Evolutionary conservation across 495 filamentous ascomycete species (phyloP), one percentile per base, ranked within the genome.

Genomic region (Neurospora tetraspora): DNA sequence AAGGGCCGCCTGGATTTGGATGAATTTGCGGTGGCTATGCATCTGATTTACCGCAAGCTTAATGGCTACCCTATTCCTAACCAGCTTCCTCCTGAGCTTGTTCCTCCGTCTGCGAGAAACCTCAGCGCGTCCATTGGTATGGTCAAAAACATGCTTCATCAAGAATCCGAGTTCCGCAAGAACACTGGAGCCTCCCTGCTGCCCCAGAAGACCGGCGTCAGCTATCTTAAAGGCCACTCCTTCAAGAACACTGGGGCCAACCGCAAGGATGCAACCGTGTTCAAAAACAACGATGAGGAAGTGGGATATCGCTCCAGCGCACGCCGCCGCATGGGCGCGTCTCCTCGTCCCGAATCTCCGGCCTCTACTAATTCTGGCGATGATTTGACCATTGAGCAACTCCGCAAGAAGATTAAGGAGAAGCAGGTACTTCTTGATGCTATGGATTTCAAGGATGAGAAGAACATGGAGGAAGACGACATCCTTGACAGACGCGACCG

Each of bases 11-110:
- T 99, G 5, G 94, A 99, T 74, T 91, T 98, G 82, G 96, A 99
- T 80, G 96, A 99, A 78, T 99, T 99, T 80, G 94, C 96, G 20
- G 94, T 99, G 45, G 95, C 93, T 8, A 99, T 99, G 96, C 96
- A 99, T 87, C 83, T 99, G 80, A 98, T 99, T 71, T 99, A 98
- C 79, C 89, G 96, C 74, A 97, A 94, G 79, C 86, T 98, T 36
- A 98, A 98, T 74, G 94, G 94, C 37, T 97, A 99, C 77, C 94
- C 96, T 2, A 87, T 98, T 65, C 96, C 96, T n/a, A 91, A 89
- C 76, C 92, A 92, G 59, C 86, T 98, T 18, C 96, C 96, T 5
- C 89, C 96, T 6, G 96, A 99, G 84, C 89, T 99, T 69, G 90
- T 98, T 16, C 96, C 96, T 65, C 96, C 96, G 2, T 98, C 95